Evolutionary conservation across 345 rosid species (phyloP), one percentile per base, ranked within the genome.

Genomic region (Theobroma cacao): DNA sequence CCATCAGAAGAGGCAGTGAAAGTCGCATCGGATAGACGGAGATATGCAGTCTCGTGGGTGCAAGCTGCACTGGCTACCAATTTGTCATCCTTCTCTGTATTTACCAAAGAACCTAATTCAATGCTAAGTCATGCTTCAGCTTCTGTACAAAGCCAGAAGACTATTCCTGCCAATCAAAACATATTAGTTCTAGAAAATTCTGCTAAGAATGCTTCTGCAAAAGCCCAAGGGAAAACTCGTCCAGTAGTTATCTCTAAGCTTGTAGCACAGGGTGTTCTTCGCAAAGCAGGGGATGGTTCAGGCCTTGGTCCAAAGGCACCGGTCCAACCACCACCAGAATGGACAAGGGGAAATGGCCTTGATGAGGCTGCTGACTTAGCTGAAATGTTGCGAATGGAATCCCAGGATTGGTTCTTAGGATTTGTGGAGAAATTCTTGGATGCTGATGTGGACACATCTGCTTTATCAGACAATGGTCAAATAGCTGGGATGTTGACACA

Each of bases 401-500:
- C 95, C 10, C 97, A 87, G 82, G 97, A 91, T 71, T 96, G 99
- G 99, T 96, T 96, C 86, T 68, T 96, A 81, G 90, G 93, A 60
- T 96, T 89, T 36, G 95, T 96, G 58, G 98, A 96, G 85, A 90
- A 85, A 62, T 94, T 96, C 90, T 87, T 96, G 80, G 99, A 94
- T 66, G 90, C 90, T 2, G 97, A 92, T 3, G 89, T 88, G 11
- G 90, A 89, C 62, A 55, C 85, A 0, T 90, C 93, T 2, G 80
- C 86, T 52, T 84, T 94, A 75, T 88, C 97, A 4, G 90, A 90
- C 85, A 96, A 90, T 6, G 90, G 91, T 28, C 98, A 92, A 76
- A 90, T 96, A 33, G 97, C 98, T 0, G 99, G 97, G 75, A 96
- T 96, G 93, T 77, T 96, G 80, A 89, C 91, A 24, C 97, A 96